phyloP scores from a whole-genome alignment of 768 basidiomycete genomes.

The Suillus subalutaceus region DNA sequence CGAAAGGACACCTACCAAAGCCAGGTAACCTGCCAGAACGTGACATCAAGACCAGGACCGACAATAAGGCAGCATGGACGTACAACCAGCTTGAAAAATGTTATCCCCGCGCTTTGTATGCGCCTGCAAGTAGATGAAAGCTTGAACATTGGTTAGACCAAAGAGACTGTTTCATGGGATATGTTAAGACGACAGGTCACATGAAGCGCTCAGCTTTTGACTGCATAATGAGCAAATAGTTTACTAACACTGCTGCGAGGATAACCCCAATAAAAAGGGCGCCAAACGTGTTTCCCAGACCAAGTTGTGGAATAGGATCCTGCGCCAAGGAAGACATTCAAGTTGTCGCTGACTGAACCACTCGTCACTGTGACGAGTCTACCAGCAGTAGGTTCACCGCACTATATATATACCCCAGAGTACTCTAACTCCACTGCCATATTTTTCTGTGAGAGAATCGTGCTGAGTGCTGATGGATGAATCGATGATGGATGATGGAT shows the following conservation, averaged over 20 bases:
- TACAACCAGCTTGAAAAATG: neutral
- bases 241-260: constrained; percentile 2
- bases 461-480: neutral
- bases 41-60: neutral
- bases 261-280: constrained; percentile 5
- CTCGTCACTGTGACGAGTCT: neutral
- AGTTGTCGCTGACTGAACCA: neutral
- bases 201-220: neutral
- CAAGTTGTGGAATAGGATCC: neutral
- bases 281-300: neutral
- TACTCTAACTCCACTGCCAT: neutral
- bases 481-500: no score
- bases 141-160: constrained; percentile 1
- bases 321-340: constrained; percentile 2
- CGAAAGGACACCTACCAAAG: constrained; percentile 11
- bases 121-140: neutral
- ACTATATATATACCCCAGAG: neutral
- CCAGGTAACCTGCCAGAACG: constrained; percentile 5
- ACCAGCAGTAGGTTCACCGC: neutral
- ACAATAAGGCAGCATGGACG: neutral
- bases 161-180: neutral
- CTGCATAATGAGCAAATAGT: neutral
- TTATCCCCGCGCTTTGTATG: neutral
- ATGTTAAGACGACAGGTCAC: neutral
- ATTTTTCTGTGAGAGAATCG: neutral